These are phyloP conservation scores for Silybum marianum DNA, from an alignment of 129 eudicot genomes.

Conservation along the genomic window DNA sequence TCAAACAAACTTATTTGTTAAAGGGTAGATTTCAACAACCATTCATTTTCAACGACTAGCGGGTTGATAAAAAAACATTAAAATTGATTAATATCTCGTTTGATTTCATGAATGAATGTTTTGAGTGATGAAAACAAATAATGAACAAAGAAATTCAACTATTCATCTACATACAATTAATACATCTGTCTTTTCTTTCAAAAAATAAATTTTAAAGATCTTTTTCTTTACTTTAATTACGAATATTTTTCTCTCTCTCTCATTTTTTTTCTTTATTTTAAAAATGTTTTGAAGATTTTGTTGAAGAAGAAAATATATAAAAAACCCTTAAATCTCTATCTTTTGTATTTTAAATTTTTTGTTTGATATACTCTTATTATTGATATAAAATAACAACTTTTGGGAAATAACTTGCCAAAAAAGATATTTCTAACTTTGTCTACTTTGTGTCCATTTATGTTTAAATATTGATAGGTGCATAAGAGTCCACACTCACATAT, in stretches of 20 bases:
- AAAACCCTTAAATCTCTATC: neutral
- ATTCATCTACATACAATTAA: neutral
- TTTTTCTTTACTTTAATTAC: too few species aligned
- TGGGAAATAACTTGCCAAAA: neutral
- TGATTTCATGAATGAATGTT: neutral
- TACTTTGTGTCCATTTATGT: neutral
- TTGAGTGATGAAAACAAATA: too few species aligned
- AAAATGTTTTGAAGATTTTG: neutral
- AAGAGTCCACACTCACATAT: neutral
- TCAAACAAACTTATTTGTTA: neutral
- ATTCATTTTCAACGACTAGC: too few species aligned
- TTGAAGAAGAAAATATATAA: neutral
- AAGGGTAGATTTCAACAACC: neutral
- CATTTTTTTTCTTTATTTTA: neutral
- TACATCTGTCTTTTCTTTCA: neutral
- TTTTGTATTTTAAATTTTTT: neutral
- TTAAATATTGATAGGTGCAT: neutral
- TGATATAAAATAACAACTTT: neutral
- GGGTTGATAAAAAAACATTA: too few species aligned
- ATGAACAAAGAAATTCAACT: neutral
- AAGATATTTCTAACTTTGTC: neutral
- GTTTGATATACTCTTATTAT: neutral
- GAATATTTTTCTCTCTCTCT: neutral
- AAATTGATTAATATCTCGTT: neutral
- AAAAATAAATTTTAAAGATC: neutral